phyloP scores from a whole-genome alignment of 2,329 filamentous ascomycete genomes.

The Akanthomyces dipterigenus region DNA sequence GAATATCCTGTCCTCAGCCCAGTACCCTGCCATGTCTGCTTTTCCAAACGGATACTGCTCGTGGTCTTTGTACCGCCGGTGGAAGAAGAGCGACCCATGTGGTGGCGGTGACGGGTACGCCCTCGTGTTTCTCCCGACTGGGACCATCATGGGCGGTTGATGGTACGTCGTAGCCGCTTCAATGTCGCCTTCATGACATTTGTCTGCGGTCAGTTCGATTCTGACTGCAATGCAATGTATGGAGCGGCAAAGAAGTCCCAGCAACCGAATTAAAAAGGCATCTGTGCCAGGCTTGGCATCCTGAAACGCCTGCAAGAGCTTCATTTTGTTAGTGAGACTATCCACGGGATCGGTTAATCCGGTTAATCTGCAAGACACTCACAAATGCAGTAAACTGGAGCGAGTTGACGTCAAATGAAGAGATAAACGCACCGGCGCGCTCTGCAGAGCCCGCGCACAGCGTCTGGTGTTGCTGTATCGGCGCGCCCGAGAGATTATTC shows the following conservation, averaged over 20 bases:
- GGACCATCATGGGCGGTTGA: neutral
- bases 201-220: neutral
- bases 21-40: conserved; percentile 19
- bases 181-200: neutral
- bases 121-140: neutral
- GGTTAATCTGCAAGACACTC: neutral
- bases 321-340: neutral
- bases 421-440: neutral
- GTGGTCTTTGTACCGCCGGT: conserved; percentile 13
- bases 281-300: neutral
- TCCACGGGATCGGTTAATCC: too few species aligned
- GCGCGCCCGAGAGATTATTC: neutral
- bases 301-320: neutral
- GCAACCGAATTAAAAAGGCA: neutral
- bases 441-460: neutral
- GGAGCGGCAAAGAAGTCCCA: neutral
- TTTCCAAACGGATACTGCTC: conserved; percentile 21
- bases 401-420: neutral
- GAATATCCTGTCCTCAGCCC: conserved; percentile 23
- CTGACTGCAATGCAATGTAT: conserved; percentile 3
- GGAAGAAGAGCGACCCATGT: neutral
- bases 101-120: neutral
- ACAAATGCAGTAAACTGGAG: neutral
- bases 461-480: neutral
- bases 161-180: neutral